phyloP scores from a whole-genome alignment of 352 stramenopile species.

The Phytophthora brassicae region DNA sequence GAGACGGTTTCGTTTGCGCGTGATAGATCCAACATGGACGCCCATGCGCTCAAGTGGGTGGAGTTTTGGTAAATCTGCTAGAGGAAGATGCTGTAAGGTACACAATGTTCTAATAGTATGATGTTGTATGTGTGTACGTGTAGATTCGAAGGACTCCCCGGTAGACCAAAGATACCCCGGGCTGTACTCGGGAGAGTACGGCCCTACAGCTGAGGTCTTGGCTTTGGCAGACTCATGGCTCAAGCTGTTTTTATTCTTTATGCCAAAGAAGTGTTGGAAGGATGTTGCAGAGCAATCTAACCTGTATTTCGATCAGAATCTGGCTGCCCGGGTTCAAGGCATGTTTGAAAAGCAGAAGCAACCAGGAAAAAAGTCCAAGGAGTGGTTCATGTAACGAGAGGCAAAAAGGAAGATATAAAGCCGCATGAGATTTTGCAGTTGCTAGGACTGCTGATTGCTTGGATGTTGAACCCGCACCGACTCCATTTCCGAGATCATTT shows the following conservation, averaged over 20 bases:
- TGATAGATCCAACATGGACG: neutral
- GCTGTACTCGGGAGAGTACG: neutral
- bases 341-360: constrained; percentile 11
- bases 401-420: constrained; percentile 1
- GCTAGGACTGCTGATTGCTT: neutral
- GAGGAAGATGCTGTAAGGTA: constrained; percentile 6
- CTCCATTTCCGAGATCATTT: constrained; percentile 8
- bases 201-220: neutral
- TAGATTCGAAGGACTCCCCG: constrained; percentile 1
- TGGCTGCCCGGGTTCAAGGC: neutral
- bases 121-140: constrained; percentile 2
- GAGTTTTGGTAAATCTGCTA: neutral
- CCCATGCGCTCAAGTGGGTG: constrained; percentile 1
- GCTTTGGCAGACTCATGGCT: neutral
- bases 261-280: constrained; percentile 4
- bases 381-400: neutral
- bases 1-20: constrained; percentile 1
- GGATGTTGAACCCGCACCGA: constrained; percentile 6
- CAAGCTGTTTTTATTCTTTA: constrained; percentile 10
- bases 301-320: neutral
- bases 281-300: neutral
- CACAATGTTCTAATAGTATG: neutral
- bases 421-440: constrained; percentile 3
- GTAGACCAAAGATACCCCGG: neutral
- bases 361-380: neutral